Conservation (phyloP, 768 basidiomycete species). For the Gymnopilus dilepis region DNA sequence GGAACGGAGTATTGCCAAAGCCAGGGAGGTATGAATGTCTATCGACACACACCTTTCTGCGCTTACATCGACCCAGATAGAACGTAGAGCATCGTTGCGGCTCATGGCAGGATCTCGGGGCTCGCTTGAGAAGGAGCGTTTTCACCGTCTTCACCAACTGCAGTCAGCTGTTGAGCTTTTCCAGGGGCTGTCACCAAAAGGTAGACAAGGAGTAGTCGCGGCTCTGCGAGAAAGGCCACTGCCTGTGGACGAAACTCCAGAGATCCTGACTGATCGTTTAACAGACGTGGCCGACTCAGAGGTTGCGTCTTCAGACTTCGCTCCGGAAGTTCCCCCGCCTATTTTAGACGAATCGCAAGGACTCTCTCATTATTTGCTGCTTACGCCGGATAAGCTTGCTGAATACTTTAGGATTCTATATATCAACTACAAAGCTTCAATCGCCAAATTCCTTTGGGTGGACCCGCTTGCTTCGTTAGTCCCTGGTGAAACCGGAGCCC, state of each 20-base stretch:
- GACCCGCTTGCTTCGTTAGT: neutral
- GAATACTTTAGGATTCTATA: constrained; percentile 52
- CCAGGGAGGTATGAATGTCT: constrained; percentile 59
- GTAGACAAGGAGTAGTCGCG: constrained; percentile 15
- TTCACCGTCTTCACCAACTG: constrained; percentile 55
- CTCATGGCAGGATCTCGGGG: constrained; percentile 55
- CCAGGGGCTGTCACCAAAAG: constrained; percentile 33
- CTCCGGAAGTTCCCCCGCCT: neutral
- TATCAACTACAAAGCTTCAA: constrained; percentile 51
- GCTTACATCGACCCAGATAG: constrained; percentile 42
- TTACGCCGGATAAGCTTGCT: constrained; percentile 34
- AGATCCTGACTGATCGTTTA: neutral
- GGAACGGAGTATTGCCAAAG: constrained; percentile 68
- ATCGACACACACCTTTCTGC: neutral
- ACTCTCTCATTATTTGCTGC: neutral
- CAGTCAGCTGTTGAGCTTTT: constrained; percentile 44
- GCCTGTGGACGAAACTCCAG: neutral
- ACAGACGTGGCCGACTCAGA: neutral
- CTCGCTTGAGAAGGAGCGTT: constrained; percentile 61
- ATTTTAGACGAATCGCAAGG: neutral
- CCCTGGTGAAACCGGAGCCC: neutral
- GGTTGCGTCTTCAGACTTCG: neutral
- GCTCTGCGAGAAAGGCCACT: constrained; percentile 11
- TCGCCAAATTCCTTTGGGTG: constrained; percentile 47
- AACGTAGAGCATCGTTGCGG: constrained; percentile 58